phyloP scores from a whole-genome alignment of 1,139 yeast genomes.

The Suhomyces panamericanus region DNA sequence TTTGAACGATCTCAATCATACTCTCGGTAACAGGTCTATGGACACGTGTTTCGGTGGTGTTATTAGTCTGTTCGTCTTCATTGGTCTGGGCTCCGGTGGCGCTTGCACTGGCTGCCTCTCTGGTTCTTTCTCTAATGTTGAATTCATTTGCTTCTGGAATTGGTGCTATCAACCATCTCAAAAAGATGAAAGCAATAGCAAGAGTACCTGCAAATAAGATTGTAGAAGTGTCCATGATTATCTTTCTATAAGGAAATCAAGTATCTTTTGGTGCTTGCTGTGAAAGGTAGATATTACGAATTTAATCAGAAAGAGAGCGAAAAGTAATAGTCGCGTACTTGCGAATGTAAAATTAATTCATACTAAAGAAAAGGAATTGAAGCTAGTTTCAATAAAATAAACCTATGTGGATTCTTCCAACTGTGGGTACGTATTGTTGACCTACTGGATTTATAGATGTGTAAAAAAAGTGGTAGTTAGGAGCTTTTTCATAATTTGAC shows the following conservation, averaged over 20 bases:
- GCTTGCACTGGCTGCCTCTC: constrained; percentile 11
- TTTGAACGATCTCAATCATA: constrained; percentile 85
- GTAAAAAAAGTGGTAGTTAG: too few relatives aligned
- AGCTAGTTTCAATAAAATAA: background rate
- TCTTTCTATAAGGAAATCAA: too few relatives aligned
- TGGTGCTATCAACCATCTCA: constrained; percentile 62
- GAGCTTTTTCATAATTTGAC: too few relatives aligned
- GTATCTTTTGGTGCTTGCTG: too few relatives aligned
- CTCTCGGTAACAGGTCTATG: constrained; percentile 67
- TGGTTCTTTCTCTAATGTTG: constrained; percentile 18
- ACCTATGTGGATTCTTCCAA: background rate
- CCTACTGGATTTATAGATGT: too few relatives aligned
- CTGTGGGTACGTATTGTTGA: too few relatives aligned
- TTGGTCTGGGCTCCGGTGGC: constrained; percentile 16
- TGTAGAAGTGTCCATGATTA: constrained; percentile 54
- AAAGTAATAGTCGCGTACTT: background rate
- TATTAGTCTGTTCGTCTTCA: constrained; percentile 17
- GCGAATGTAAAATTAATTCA: background rate
- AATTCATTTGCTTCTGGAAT: constrained; percentile 43
- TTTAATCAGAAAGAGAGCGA: background rate
- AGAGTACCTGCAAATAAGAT: constrained; percentile 50
- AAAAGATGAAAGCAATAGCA: constrained; percentile 52
- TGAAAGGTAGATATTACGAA: background rate
- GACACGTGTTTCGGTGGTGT: constrained; percentile 28
- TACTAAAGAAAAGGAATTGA: background rate